These are phyloP conservation scores for Trichomonascus vanleenenianus DNA, from an alignment of 805 yeast genomes.

Conservation along the genomic window DNA sequence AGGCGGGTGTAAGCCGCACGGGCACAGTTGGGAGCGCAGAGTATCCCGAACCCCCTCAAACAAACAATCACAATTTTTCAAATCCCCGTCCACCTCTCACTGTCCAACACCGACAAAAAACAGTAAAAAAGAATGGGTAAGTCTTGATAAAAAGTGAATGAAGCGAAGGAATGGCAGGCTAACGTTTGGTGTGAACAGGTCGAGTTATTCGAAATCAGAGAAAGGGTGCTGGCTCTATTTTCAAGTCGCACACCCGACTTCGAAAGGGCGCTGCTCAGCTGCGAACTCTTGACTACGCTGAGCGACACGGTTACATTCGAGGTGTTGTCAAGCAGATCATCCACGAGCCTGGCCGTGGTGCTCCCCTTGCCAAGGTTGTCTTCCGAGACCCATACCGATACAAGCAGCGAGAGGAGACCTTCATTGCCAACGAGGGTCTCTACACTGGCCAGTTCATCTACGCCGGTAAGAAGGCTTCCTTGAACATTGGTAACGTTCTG, in stretches of 20 bases:
- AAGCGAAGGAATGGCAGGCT: too few relatives aligned
- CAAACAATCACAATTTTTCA: too few relatives aligned
- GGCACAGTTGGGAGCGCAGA: too few relatives aligned
- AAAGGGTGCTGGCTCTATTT: constrained; percentile 99
- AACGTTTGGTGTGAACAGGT: constrained; percentile 12
- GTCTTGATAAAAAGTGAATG: too few relatives aligned
- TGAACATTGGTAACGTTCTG: constrained; percentile 88
- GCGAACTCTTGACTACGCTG: constrained; percentile 98
- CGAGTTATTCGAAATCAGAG: constrained; percentile 99
- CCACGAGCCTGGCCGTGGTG: constrained; percentile 99
- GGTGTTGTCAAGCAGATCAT: constrained; percentile 98
- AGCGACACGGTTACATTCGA: constrained; percentile 99
- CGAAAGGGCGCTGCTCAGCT: constrained; percentile 99
- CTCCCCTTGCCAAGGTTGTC: constrained; percentile 97
- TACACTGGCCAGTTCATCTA: constrained; percentile 99
- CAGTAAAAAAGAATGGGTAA: too few relatives aligned
- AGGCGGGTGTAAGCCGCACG: too few relatives aligned
- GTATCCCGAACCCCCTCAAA: too few relatives aligned
- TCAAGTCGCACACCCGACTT: constrained; percentile 99
- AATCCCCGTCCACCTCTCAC: too few relatives aligned
- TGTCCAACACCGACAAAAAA: too few relatives aligned
- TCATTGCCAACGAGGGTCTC: constrained; percentile 99
- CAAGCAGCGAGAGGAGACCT: constrained; percentile 96
- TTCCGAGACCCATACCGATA: constrained; percentile 99
- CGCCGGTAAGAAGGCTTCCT: constrained; percentile 98